phyloP scores from a whole-genome alignment of 805 yeast genomes.

The Wickerhamomyces rabaulensis region DNA sequence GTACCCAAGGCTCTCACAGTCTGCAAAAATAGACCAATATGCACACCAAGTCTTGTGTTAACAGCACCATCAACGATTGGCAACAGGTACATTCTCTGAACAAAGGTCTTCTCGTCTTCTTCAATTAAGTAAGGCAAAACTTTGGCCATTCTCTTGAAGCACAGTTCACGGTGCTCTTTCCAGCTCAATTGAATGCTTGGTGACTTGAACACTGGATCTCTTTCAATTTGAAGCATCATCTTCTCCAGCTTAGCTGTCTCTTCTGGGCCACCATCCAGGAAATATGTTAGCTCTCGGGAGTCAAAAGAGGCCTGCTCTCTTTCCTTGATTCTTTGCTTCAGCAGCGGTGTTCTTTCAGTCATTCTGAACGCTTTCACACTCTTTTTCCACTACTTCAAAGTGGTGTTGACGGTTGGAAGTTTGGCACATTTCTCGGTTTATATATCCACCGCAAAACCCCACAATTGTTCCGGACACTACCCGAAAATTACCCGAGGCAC shows the following conservation, averaged over 20 bases:
- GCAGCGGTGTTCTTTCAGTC: background rate
- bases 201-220: slow-evolving; percentile 58
- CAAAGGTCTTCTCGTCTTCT: slow-evolving; percentile 36
- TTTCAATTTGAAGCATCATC: slow-evolving; percentile 52
- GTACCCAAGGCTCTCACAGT: slow-evolving; percentile 87
- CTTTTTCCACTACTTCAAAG: too few species aligned
- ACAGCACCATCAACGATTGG: slow-evolving; percentile 72
- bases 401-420: too few species aligned
- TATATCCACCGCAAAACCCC: background rate
- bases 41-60: slow-evolving; percentile 80
- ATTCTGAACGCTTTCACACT: background rate
- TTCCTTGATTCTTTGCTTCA: slow-evolving; percentile 29
- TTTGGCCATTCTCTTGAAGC: slow-evolving; percentile 43
- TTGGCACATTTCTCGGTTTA: background rate
- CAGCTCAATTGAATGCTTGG: slow-evolving; percentile 48
- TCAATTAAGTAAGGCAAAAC: slow-evolving; percentile 50
- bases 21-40: slow-evolving; percentile 74
- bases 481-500: background rate
- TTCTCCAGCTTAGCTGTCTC: slow-evolving; percentile 40
- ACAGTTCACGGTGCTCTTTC: slow-evolving; percentile 49
- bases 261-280: slow-evolving; percentile 44
- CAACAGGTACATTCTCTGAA: slow-evolving; percentile 49
- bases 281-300: slow-evolving; percentile 41
- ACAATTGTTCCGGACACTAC: background rate
- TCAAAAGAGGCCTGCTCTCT: slow-evolving; percentile 38